Percentiles rank a stretch among this genome's conserved stretches.
Evolutionary conservation across 192 early-diverging fungal genomes (phyloP).

Genomic region (Coemansia interrupta): DNA sequence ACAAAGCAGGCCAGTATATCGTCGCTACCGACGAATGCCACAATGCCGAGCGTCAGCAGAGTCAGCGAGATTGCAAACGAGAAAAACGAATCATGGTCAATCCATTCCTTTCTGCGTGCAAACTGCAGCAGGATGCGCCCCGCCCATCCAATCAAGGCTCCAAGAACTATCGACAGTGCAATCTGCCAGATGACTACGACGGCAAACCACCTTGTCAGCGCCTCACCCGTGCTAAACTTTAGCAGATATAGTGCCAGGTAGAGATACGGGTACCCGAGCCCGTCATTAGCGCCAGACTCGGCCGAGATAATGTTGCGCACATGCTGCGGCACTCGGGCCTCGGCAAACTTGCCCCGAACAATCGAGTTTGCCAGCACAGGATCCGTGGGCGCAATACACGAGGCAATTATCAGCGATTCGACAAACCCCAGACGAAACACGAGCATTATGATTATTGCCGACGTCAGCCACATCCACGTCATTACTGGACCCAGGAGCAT

Average conservation of each 20-base stretch:
- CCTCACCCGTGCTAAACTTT: conserved; percentile 44
- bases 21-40: conserved; percentile 66
- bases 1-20: conserved; percentile 71
- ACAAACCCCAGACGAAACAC: conserved; percentile 54
- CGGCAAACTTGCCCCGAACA: conserved; percentile 84
- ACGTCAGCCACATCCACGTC: conserved; percentile 70
- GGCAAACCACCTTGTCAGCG: conserved; percentile 70
- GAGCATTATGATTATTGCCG: conserved; percentile 63
- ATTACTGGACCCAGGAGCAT: conserved; percentile 77
- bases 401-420: conserved; percentile 70
- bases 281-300: conserved; percentile 83
- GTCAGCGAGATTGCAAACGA: conserved; percentile 75
- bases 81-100: conserved; percentile 83
- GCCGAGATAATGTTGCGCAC: conserved; percentile 68
- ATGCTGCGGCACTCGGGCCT: conserved; percentile 74
- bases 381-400: conserved; percentile 85
- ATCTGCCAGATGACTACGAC: conserved; percentile 72
- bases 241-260: conserved; percentile 66
- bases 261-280: conserved; percentile 73
- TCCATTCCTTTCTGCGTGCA: conserved; percentile 60
- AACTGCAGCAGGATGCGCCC: conserved; percentile 65
- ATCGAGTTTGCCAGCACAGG: conserved; percentile 89
- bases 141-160: conserved; percentile 62
- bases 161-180: conserved; percentile 64
- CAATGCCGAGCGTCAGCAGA: conserved; percentile 59